These are phyloP conservation scores for Linnemannia exigua DNA, from an alignment of 192 early-diverging fungal species.

Conservation along the genomic window DNA sequence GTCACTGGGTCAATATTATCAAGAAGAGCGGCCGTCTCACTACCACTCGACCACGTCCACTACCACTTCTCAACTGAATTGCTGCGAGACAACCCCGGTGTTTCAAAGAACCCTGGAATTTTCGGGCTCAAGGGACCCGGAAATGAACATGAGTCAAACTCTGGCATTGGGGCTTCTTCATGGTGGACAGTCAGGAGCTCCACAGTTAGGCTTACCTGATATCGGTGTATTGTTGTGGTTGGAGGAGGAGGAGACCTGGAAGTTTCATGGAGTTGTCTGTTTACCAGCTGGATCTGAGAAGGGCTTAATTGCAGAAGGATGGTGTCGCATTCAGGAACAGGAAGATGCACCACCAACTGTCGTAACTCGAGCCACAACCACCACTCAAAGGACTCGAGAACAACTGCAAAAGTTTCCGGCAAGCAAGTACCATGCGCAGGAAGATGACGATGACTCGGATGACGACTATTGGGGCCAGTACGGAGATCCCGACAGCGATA, in stretches of 20 bases:
- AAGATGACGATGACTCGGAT: slow-evolving; percentile 30
- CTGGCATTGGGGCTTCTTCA: background rate
- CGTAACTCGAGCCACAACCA: background rate
- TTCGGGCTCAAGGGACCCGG: background rate
- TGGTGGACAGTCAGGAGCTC: background rate
- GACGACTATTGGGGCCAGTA: slow-evolving; percentile 57
- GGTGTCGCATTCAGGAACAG: background rate
- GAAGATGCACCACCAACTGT: background rate
- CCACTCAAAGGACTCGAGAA: background rate
- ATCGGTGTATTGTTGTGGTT: background rate
- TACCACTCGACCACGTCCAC: background rate
- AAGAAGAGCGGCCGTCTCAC: background rate
- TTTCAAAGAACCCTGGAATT: background rate
- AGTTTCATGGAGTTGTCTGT: background rate
- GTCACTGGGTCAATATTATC: background rate
- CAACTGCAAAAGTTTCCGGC: background rate
- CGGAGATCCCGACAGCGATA: slow-evolving; percentile 14
- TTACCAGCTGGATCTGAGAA: background rate
- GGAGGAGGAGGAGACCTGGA: background rate
- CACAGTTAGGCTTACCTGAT: background rate
- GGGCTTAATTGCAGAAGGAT: background rate
- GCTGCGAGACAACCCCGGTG: background rate
- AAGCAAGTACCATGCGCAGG: too few relatives aligned
- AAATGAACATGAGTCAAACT: background rate
- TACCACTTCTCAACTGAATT: background rate